Percentiles rank a stretch among this genome's conserved stretches.
These are phyloP conservation scores for Fraxinus albicans DNA, from an alignment of 305 asterid genomes.

Conservation along the genomic window DNA sequence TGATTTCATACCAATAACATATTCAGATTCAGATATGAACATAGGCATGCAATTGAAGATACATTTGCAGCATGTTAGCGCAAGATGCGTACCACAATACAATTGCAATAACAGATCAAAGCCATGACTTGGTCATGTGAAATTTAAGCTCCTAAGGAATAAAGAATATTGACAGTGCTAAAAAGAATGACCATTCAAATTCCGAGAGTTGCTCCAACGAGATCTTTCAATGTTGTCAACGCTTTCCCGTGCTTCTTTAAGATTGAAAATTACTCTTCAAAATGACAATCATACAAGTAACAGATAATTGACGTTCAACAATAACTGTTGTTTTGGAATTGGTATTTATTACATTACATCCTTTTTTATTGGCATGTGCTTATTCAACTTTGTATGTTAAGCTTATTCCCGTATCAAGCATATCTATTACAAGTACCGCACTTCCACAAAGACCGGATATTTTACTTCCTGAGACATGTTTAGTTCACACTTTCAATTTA, in stretches of 20 bases:
- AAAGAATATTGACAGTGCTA: background rate
- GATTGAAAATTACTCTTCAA: background rate
- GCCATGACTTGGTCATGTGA: background rate
- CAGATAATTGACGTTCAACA: background rate
- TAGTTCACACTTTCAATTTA: background rate
- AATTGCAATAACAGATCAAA: background rate
- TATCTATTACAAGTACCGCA: background rate
- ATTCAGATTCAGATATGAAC: background rate
- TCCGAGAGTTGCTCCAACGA: background rate
- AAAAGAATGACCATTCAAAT: background rate
- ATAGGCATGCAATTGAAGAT: background rate
- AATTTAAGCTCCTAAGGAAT: background rate
- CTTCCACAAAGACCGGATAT: background rate
- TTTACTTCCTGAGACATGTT: background rate
- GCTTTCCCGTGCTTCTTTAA: background rate
- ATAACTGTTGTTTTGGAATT: background rate
- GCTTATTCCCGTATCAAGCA: background rate
- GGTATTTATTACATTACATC: background rate
- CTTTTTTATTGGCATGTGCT: background rate
- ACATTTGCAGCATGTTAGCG: background rate
- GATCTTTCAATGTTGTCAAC: background rate
- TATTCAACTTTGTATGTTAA: background rate
- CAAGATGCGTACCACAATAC: background rate
- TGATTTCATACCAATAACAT: background rate
- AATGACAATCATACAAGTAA: background rate